Evolutionary conservation across 169 alveolate species (phyloP).

Genomic region (Amoebophrya sp.): DNA sequence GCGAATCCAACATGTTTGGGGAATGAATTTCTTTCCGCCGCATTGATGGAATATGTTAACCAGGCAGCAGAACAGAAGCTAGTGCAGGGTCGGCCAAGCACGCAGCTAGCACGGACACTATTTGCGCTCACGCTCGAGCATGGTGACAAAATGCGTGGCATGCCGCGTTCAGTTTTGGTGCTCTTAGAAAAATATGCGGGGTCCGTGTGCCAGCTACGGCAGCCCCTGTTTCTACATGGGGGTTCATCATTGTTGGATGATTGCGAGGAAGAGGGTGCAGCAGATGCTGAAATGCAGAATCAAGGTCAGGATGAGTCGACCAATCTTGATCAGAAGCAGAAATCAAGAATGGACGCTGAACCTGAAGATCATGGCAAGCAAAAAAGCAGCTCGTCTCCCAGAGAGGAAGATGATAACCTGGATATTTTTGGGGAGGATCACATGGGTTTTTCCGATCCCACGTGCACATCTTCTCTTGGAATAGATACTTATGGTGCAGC

Average conservation of each 20-base stretch:
- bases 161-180: background rate
- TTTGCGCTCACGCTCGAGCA: background rate
- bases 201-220: background rate
- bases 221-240: no score
- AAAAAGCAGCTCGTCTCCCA: no score
- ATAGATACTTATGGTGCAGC: no score
- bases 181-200: background rate
- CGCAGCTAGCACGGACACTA: background rate
- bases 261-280: background rate
- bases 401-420: no score
- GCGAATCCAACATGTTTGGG: background rate
- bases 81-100: background rate
- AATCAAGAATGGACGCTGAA: no score
- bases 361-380: no score
- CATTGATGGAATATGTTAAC: background rate
- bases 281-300: background rate
- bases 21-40: background rate
- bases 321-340: no score
- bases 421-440: no score
- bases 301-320: no score
- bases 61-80: background rate
- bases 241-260: no score
- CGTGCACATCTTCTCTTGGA: no score
- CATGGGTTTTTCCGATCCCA: no score
- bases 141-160: background rate